Percentiles rank a stretch among this genome's conserved stretches.
Conservation (phyloP, 495 filamentous ascomycete genomes). For the Aspergillus nidulans region DNA sequence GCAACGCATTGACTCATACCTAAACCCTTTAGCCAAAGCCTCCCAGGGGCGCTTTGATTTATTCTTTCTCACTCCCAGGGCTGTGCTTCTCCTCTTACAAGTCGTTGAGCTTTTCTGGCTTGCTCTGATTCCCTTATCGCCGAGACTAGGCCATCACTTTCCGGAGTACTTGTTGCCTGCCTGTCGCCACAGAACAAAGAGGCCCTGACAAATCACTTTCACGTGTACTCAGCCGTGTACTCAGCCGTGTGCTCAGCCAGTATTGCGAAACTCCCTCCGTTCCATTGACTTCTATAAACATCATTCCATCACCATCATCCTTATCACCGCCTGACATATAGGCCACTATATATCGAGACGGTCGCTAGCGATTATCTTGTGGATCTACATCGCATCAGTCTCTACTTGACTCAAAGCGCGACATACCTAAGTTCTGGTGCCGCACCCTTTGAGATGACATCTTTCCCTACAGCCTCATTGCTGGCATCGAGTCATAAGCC, state of each 20-base stretch:
- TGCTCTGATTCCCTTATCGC: constrained; percentile 24
- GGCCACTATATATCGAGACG: constrained; percentile 4
- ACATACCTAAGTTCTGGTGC: background rate
- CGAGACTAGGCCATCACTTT: constrained; percentile 13
- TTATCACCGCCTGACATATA: background rate
- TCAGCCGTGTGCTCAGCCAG: constrained; percentile 25
- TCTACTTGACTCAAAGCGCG: background rate
- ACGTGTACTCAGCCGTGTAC: constrained; percentile 28
- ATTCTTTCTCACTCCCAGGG: background rate
- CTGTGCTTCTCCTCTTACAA: background rate
- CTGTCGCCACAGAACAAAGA: constrained; percentile 36
- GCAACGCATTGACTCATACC: constrained; percentile 26
- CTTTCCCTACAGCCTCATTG: constrained; percentile 19
- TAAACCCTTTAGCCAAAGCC: constrained; percentile 7
- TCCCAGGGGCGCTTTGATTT: constrained; percentile 7
- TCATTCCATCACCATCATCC: constrained; percentile 22
- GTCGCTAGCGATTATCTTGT: constrained; percentile 1
- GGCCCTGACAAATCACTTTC: constrained; percentile 40
- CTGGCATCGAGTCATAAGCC: constrained; percentile 22
- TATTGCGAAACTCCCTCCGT: constrained; percentile 26
- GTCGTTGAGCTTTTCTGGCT: background rate
- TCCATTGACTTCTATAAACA: constrained; percentile 41
- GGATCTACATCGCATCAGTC: background rate
- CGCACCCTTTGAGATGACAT: constrained; percentile 24
- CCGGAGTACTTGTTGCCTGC: constrained; percentile 13